Percentiles rank a stretch among this genome's conserved stretches.
Evolutionary conservation across 495 filamentous ascomycete genomes (phyloP).

Genomic region (Cairneyella variabilis): DNA sequence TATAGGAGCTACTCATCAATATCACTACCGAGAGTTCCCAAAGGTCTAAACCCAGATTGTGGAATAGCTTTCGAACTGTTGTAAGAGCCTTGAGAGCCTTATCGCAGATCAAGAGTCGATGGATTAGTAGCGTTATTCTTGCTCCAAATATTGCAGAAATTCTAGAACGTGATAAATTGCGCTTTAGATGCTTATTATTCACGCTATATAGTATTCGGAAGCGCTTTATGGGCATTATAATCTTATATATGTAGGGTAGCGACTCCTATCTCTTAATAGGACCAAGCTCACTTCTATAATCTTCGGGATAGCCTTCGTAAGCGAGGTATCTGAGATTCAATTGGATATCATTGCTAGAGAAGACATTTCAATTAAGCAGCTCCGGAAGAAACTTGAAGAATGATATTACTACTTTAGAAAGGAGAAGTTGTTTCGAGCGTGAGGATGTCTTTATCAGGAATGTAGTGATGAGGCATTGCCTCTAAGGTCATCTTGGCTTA

Average conservation of each 20-base stretch:
- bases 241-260: slow-evolving; percentile 3
- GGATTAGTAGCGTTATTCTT: not conserved
- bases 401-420: slow-evolving; percentile 38
- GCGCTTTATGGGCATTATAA: slow-evolving; percentile 39
- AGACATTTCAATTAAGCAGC: slow-evolving; percentile 28
- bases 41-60: slow-evolving; percentile 1
- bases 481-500: too few relatives aligned
- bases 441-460: not conserved
- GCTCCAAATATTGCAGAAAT: not conserved
- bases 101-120: not conserved
- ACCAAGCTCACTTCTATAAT: not conserved
- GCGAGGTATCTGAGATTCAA: slow-evolving; percentile 31
- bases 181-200: not conserved
- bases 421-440: slow-evolving; percentile 16
- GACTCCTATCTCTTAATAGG: slow-evolving; percentile 5
- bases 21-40: not conserved
- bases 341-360: slow-evolving; percentile 47
- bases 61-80: not conserved
- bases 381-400: slow-evolving; percentile 33
- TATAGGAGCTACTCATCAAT: not conserved
- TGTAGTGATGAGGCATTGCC: too few relatives aligned
- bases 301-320: slow-evolving; percentile 4
- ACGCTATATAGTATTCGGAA: not conserved
- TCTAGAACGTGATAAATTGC: not conserved
- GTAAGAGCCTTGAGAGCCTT: not conserved